phyloP scores from a whole-genome alignment of 2,329 filamentous ascomycete species.

The Colletotrichum sp. region DNA sequence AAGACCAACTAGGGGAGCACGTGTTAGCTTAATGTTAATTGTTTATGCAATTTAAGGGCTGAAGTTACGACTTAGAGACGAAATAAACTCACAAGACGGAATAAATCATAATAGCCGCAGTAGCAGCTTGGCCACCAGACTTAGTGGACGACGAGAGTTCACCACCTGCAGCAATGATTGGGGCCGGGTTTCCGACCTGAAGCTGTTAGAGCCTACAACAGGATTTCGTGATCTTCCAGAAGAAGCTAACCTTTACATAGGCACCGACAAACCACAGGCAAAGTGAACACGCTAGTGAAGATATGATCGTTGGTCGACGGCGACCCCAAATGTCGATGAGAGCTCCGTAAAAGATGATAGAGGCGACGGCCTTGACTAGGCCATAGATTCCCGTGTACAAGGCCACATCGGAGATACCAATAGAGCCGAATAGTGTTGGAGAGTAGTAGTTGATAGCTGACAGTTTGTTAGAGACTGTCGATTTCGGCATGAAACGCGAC shows the following conservation, averaged over 20 bases:
- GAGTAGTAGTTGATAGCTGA: conserved; percentile 48
- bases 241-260: conserved; percentile 47
- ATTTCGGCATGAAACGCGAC: not conserved
- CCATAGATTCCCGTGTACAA: conserved; percentile 59
- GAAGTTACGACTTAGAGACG: not conserved
- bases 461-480: conserved; percentile 5
- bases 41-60: not conserved
- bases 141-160: conserved; percentile 44
- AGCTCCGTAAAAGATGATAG: conserved; percentile 44
- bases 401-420: conserved; percentile 49
- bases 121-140: conserved; percentile 56
- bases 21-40: not conserved
- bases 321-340: conserved; percentile 46
- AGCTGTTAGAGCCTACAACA: not conserved
- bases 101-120: conserved; percentile 60
- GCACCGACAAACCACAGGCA: conserved; percentile 58
- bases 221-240: not conserved
- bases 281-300: conserved; percentile 50
- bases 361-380: conserved; percentile 45
- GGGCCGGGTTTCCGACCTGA: conserved; percentile 48
- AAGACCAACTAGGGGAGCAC: conserved; percentile 41
- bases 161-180: conserved; percentile 45
- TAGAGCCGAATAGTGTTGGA: conserved; percentile 43
- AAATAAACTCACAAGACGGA: conserved; percentile 51
- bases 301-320: conserved; percentile 48